Evolutionary conservation across 2,329 filamentous ascomycete genomes (phyloP).

Genomic region (Fusarium sp.): DNA sequence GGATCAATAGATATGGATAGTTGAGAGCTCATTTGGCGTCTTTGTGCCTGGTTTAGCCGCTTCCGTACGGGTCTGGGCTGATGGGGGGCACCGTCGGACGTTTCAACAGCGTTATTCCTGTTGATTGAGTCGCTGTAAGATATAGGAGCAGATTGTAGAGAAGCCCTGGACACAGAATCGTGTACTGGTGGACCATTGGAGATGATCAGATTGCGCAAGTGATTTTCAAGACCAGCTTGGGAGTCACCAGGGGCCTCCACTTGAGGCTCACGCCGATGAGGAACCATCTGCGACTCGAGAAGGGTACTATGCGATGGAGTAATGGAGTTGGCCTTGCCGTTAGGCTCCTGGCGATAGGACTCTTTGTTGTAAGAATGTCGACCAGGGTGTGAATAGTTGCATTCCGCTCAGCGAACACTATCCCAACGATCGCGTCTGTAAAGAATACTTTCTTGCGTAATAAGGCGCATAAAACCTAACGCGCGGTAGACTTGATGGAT

Average conservation of each 20-base stretch:
- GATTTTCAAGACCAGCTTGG: conserved; percentile 59
- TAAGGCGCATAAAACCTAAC: not conserved
- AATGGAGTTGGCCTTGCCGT: not conserved
- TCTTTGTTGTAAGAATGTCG: conserved; percentile 6
- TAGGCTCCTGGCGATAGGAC: not conserved
- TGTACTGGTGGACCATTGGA: conserved; percentile 53
- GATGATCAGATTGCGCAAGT: conserved; percentile 68
- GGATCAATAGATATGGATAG: conserved; percentile 65
- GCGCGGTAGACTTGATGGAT: not conserved
- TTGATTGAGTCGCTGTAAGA: not conserved
- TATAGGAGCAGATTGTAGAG: conserved; percentile 1
- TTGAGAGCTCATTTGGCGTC: conserved; percentile 69
- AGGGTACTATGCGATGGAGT: not conserved
- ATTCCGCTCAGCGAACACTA: conserved; percentile 3
- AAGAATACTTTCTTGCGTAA: not conserved
- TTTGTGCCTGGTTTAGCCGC: conserved; percentile 70
- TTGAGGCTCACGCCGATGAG: conserved; percentile 9
- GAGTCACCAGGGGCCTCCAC: not conserved
- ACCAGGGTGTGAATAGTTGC: conserved; percentile 4
- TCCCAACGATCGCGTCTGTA: not conserved
- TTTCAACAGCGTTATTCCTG: not conserved
- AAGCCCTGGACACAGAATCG: conserved; percentile 3
- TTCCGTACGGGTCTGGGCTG: conserved; percentile 52
- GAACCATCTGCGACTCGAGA: conserved; percentile 2
- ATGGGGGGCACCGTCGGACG: conserved; percentile 11